Evolutionary conservation across 768 basidiomycete species (phyloP), one percentile per base, ranked within the genome.

Genomic region (Lentinus tigrinus): DNA sequence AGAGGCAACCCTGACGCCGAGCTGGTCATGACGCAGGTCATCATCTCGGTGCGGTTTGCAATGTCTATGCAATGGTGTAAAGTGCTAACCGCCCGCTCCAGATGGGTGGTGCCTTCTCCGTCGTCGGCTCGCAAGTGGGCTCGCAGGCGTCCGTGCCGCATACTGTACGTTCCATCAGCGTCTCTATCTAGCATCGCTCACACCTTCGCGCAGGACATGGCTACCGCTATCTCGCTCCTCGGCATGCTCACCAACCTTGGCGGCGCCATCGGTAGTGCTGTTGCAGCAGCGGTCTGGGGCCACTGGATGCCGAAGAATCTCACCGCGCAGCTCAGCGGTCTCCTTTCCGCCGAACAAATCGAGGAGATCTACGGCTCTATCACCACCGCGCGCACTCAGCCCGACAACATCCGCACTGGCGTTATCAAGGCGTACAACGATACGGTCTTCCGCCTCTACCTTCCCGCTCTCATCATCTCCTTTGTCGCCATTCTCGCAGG

Each of bases 61-160:
- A n/a, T 31, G 11, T 11, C 31, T 31, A 31, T 31, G 31, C 31
- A 7, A 11, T 31, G 31, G 31, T 31, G 11, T 31, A 31, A 11
- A 11, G 11, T 11, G 11, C 31, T 31, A 31, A 6, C 11, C 31
- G 11, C 31, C 31, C 31, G 31, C 31, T 31, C 74, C 10, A 31
- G 31, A 31, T 31, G 31, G 81, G 80, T 21, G 81, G 80, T n/a
- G 78, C 78, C 47, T 72, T 81, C 68, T 77, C 77, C 48, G 74
- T 73, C n/a, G 70, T 75, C 47, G 66, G 72, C 17, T 71, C 72
- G 52, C 72, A 72, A 47, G 75, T 77, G n/a, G 74, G 73, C 2
- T 69, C 74, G 14, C 78, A 79, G 62, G 77, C 75, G 9, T 69
- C 73, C 28, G 79, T 81, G 9, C 68, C 75, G 9, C 79, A 81